These are phyloP conservation scores for Trifolium fragiferum DNA, from an alignment of 306 rosid species.

Conservation along the genomic window DNA sequence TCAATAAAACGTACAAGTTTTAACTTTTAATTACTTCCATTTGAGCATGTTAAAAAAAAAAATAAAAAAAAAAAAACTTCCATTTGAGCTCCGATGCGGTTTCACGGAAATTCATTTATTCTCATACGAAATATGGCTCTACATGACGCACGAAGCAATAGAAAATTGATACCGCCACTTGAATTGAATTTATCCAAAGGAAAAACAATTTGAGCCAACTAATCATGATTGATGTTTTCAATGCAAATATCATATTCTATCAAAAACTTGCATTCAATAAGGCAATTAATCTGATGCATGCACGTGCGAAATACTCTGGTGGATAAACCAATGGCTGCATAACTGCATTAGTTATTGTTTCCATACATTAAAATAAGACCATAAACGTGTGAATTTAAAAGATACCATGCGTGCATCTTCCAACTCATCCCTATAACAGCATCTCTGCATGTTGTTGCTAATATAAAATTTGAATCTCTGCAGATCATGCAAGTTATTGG, in stretches of 20 bases:
- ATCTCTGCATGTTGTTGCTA: constrained; percentile 3
- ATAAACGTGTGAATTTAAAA: too few relatives aligned
- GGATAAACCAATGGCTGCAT: constrained; percentile 2
- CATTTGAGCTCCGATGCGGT: background rate
- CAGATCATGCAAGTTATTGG: background rate
- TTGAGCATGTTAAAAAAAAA: too few relatives aligned
- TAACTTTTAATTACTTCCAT: too few relatives aligned
- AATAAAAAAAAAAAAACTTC: too few relatives aligned
- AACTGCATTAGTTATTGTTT: background rate
- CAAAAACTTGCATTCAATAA: background rate
- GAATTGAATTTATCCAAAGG: too few relatives aligned
- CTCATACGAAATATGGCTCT: background rate
- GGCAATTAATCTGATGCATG: background rate
- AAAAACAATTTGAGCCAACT: too few relatives aligned
- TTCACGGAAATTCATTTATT: background rate
- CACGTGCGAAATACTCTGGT: too few relatives aligned
- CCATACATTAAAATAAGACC: too few relatives aligned
- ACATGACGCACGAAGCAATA: background rate
- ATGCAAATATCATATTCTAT: background rate
- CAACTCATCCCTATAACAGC: constrained; percentile 12
- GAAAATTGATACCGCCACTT: background rate
- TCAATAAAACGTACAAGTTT: background rate
- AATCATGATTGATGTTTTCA: too few relatives aligned
- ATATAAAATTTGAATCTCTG: background rate
- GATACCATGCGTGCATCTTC: background rate